Base-by-base conservation (phyloP, 2,329 filamentous ascomycete species). In the Pseudogymnoascus sp. region DNA sequence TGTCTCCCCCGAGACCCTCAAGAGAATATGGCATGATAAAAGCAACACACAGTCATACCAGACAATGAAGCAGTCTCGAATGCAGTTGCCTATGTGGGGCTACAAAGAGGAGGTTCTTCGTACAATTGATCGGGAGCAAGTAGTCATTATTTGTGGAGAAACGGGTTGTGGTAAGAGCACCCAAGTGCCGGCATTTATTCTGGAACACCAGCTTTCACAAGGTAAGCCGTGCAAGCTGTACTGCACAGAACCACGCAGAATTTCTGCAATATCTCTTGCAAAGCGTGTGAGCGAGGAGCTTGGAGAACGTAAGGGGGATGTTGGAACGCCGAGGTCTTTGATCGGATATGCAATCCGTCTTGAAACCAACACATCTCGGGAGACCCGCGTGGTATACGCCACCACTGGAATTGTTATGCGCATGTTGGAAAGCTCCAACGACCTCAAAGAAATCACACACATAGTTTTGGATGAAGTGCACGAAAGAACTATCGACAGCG, bases 121-220 rank as follows among this genome's bases (percentile, higher is more conserved):
- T 26, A 84, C 89, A 1, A 86, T 99, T 31, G 87, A 90, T 54
- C 79, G 83, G 21, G 83, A 96, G 66, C 92, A 94, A 69, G 88
- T 96, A 8, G 86, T 94, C 8, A 97, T 99, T 63, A 84, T 99
- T 31, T 97, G 93, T 71, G 94, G 94, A 71, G 94, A 99, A 75
- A 99, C 94, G 2, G 94, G 94, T 67, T 97, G 87, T 72, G 94
- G 94, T 66, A 99, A 99, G 78, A 97, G 92, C 74, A 99, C 94
- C 0, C 94, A 99, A 70, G 88, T 97, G n/a, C 94, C 94, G 4
- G 87, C 92, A 0, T 97, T 95, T 71, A 84, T 99, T 60, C 79
- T 99, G 6, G 94, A 99, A 73, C 85, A 96, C 69, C 88, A 97
- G 70, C 81, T 99, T 58, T 83, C 85, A 2, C 83, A 87, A 64